A percentile compares a stretch with the other conserved stretches of the same genome.
These are phyloP conservation scores for Phytophthora crassamura DNA, from an alignment of 352 stramenopile genomes.

Conservation along the genomic window DNA sequence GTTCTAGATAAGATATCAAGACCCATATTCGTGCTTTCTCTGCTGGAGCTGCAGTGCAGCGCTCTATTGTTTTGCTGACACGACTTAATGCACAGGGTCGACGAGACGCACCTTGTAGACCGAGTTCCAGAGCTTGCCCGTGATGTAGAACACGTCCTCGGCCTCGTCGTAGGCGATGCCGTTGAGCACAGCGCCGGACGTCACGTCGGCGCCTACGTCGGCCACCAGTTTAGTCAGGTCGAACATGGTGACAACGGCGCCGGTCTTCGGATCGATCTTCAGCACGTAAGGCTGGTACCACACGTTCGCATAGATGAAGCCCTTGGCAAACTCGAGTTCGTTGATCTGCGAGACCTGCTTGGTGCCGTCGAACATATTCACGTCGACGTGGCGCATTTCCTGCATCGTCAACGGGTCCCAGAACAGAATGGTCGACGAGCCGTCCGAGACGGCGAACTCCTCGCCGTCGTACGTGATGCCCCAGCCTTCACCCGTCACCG, in stretches of 20 bases:
- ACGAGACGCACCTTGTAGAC: conserved; percentile 91
- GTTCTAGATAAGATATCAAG: conserved; percentile 32
- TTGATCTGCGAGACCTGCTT: conserved; percentile 86
- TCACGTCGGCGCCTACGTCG: conserved; percentile 56
- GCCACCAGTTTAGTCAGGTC: conserved; percentile 73
- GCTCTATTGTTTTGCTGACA: conserved; percentile 18
- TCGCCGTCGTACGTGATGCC: conserved; percentile 89
- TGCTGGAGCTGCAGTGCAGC: conserved; percentile 7
- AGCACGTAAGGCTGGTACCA: conserved; percentile 94
- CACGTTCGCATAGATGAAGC: conserved; percentile 95
- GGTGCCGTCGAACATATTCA: conserved; percentile 50
- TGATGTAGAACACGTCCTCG: conserved; percentile 93
- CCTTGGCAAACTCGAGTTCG: conserved; percentile 94
- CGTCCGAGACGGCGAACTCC: conserved; percentile 88
- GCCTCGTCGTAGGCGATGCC: conserved; percentile 93
- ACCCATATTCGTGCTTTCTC: conserved; percentile 28
- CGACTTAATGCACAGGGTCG: conserved; percentile 39
- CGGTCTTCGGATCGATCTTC: conserved; percentile 91
- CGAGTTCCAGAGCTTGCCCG: conserved; percentile 92
- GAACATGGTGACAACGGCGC: conserved; percentile 90
- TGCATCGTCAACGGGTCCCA: conserved; percentile 88
- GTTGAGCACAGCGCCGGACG: conserved; percentile 89
- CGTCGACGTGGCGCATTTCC: conserved; percentile 74
- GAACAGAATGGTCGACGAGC: conserved; percentile 90
- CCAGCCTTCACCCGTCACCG: conserved; percentile 91